A percentile compares a stretch with the other conserved stretches of the same genome.
Evolutionary conservation across 2,329 filamentous ascomycete species (phyloP).

Genomic region (Aspergillus proliferans): DNA sequence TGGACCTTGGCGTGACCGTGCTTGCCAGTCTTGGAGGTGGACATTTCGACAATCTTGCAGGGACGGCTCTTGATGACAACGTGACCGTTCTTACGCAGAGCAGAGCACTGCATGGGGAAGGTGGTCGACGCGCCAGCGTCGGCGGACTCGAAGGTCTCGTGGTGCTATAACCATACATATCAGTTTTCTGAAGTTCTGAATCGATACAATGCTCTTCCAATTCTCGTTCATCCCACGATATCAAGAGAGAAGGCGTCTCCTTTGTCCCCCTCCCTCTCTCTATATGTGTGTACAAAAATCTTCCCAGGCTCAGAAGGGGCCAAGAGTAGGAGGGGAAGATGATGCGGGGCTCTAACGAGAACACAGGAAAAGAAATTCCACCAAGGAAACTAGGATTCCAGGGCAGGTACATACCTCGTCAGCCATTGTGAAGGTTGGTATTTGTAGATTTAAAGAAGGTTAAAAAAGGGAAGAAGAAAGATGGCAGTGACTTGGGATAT

Average conservation of each 20-base stretch:
- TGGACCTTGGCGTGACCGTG: slow-evolving; percentile 99
- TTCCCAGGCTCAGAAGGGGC: neutral
- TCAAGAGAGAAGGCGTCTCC: neutral
- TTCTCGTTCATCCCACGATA: neutral
- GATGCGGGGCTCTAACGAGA: slow-evolving; percentile 25
- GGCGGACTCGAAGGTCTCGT: slow-evolving; percentile 72
- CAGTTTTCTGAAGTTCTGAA: neutral
- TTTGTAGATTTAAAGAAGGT: slow-evolving; percentile 11
- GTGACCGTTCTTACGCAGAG: slow-evolving; percentile 97
- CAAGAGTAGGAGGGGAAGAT: slow-evolving; percentile 16
- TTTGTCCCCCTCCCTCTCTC: neutral
- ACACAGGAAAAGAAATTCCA: slow-evolving; percentile 11
- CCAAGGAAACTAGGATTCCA: slow-evolving; percentile 9
- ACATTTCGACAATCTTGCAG: slow-evolving; percentile 99
- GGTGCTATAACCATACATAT: neutral
- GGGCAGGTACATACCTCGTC: slow-evolving; percentile 54
- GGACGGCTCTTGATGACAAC: slow-evolving; percentile 98
- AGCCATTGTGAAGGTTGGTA: slow-evolving; percentile 52
- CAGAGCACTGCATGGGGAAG: slow-evolving; percentile 98
- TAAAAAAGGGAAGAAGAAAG: slow-evolving; percentile 11
- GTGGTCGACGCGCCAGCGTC: slow-evolving; percentile 94
- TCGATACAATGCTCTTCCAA: no score
- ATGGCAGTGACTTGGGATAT: slow-evolving; percentile 11
- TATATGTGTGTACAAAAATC: slow-evolving; percentile 3
- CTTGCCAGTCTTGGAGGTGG: slow-evolving; percentile 99